phyloP scores from a whole-genome alignment of 345 rosid species.

The Rhizophora apiculata region DNA sequence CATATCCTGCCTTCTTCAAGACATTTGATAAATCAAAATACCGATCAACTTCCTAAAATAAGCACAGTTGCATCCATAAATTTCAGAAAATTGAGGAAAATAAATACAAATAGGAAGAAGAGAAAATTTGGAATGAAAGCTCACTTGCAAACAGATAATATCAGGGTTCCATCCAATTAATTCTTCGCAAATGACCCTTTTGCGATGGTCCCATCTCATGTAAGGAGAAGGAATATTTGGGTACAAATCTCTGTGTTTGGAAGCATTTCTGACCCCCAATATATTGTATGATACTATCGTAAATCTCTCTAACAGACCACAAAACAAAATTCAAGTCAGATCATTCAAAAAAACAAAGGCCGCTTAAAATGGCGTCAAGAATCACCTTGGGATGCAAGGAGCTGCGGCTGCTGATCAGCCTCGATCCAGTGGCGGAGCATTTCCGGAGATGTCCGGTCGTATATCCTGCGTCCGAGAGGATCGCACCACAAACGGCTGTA shows the following conservation, averaged over 20 bases:
- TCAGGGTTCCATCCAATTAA: constrained; percentile 57
- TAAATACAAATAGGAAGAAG: neutral
- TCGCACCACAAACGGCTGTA: constrained; percentile 41
- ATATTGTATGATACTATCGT: constrained; percentile 69
- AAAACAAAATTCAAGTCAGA: neutral
- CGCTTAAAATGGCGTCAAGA: neutral
- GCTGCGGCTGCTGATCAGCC: constrained; percentile 31
- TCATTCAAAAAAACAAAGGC: neutral
- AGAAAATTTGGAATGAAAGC: neutral
- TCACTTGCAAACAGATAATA: constrained; percentile 72
- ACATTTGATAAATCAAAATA: constrained; percentile 50
- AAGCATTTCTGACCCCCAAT: constrained; percentile 66
- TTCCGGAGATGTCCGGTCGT: constrained; percentile 34
- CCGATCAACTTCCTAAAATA: constrained; percentile 72
- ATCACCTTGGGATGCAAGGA: constrained; percentile 44
- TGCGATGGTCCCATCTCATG: constrained; percentile 66
- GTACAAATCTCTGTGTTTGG: constrained; percentile 59
- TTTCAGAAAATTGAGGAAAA: neutral
- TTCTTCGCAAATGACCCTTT: constrained; percentile 59
- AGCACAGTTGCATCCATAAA: constrained; percentile 13
- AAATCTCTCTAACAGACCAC: constrained; percentile 45
- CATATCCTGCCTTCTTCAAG: constrained; percentile 65
- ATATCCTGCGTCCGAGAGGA: constrained; percentile 31
- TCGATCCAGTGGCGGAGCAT: constrained; percentile 62
- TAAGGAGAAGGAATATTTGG: constrained; percentile 47